Evolutionary conservation across 2,329 filamentous ascomycete genomes (phyloP), one percentile per base, ranked within the genome.

Genomic region (Lachnellula subtilissima): DNA sequence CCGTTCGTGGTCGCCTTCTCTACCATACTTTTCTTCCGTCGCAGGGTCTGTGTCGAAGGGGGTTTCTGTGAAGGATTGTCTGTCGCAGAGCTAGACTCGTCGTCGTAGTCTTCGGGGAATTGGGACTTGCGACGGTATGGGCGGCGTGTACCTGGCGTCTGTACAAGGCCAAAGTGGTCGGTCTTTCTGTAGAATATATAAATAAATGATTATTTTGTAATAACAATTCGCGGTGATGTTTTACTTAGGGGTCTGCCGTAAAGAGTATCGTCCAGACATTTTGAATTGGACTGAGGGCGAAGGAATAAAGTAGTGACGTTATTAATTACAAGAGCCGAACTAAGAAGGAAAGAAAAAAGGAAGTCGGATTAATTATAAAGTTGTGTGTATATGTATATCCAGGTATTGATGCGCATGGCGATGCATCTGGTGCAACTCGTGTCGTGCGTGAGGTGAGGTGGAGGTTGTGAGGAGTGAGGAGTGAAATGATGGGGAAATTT

Each of bases 161-260:
- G 75, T 48, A 81, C 74, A 63, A 76, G 81, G 49, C 76, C 78
- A 45, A 75, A 74, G 54, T 76, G 74, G 52, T 76, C 73, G 52
- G 75, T 72, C 70, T 81, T 81, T 68, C 80, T 83, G 47, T 50
- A 25, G 14, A 32, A 52, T 49, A 36, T 9, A 48, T 64, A 23
- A 62, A 57, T 39, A 56, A 39, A 58, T 55, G 53, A 25, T 6
- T 5, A 25, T 25, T 22, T 51, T 14, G 9, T 45, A 32, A 39
- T 42, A 51, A 49, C 6, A 48, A 35, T 17, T 12, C 7, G 47
- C 36, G 36, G 37, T 17, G 32, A 52, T 12, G 46, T 45, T 23
- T 60, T 66, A 70, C 67, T 67, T 70, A 35, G 68, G 68, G 43
- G 68, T 70, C 53, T 67, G 64, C 47, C 67, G 63, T 52, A 70